Evolutionary conservation across 179 eudicot genomes (phyloP), one percentile per base, ranked within the genome.

Genomic region (Spergularia azorica): DNA sequence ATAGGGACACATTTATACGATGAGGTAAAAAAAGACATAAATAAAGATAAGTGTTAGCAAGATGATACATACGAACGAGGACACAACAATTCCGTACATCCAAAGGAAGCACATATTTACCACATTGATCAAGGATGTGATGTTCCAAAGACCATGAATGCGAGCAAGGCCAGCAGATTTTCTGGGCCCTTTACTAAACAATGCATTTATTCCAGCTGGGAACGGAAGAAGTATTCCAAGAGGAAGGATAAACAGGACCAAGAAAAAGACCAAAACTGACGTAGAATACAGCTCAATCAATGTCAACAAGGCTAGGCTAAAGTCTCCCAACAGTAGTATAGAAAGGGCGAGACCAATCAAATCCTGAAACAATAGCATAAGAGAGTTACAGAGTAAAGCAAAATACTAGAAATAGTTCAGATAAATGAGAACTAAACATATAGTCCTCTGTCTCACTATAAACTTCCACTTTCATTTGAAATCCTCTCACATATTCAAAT

Each of bases 121-220:
- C 78, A 91, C 95, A 85, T 95, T 95, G 58, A 89, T 85, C 79
- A 93, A 81, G 52, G 99, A 95, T 67, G 89, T 86, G 59, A 91
- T 75, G 72, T 95, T 95, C 99, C 97, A 95, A 79, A 95, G 86
- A 79, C 95, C 97, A 82, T 95, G 93, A 67, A 91, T 85, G 69
- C 97, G 95, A 41, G 97, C 91, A 80, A 88, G 90, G 64, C 89
- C 91, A 55, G 97, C 94, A 76, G 99, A 90, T 83, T 90, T 86
- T 79, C 86, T 85, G 2, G 91, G 94, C 43, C 95, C 94, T 75
- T 90, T 85, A 81, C 97, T 91, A 82, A 95, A 93, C 75, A 95
- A 84, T 58, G 97, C 99, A 85, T 86, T 93, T 60, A 91, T 89
- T 17, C 99, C 99, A 71, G 97, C 91, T 7, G 99, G 99, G 78